These are phyloP conservation scores for Penicillium sp. DNA, from an alignment of 2,329 filamentous ascomycete genomes.

Conservation along the genomic window DNA sequence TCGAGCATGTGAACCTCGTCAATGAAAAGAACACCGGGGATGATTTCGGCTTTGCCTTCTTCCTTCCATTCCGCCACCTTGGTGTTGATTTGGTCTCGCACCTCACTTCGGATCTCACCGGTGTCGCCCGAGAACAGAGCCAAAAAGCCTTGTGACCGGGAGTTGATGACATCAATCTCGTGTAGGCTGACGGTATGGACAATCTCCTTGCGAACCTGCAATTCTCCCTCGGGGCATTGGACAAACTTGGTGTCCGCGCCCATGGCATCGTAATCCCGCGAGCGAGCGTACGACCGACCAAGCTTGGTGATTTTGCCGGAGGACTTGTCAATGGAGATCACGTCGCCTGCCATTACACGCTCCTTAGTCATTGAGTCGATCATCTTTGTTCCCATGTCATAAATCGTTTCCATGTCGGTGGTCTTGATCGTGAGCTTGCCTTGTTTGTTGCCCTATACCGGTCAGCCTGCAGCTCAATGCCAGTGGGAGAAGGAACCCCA, in stretches of 20 bases:
- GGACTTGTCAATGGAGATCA: conserved; percentile 98
- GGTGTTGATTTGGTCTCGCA: conserved; percentile 98
- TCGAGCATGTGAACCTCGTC: conserved; percentile 99
- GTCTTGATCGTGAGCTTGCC: conserved; percentile 99
- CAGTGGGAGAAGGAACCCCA: neutral
- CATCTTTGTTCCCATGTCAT: conserved; percentile 99
- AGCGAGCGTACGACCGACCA: conserved; percentile 90
- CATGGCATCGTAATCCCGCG: conserved; percentile 98
- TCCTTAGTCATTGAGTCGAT: conserved; percentile 99
- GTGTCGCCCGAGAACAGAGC: conserved; percentile 98
- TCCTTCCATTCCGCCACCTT: conserved; percentile 99
- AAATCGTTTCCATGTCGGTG: conserved; percentile 99
- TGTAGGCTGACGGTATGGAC: conserved; percentile 96
- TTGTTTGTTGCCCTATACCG: conserved; percentile 79
- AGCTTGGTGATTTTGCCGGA: conserved; percentile 98
- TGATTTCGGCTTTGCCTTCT: conserved; percentile 97
- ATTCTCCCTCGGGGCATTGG: conserved; percentile 94
- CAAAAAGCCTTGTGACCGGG: conserved; percentile 95
- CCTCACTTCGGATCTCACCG: conserved; percentile 95
- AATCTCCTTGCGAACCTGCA: conserved; percentile 96
- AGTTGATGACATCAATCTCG: conserved; percentile 99
- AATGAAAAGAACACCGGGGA: conserved; percentile 95
- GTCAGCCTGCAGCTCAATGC: conserved; percentile 17
- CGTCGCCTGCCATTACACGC: conserved; percentile 97
- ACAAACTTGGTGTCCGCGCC: conserved; percentile 97